Conservation (phyloP, 2,329 filamentous ascomycete species). For the Colletotrichum sp. region DNA sequence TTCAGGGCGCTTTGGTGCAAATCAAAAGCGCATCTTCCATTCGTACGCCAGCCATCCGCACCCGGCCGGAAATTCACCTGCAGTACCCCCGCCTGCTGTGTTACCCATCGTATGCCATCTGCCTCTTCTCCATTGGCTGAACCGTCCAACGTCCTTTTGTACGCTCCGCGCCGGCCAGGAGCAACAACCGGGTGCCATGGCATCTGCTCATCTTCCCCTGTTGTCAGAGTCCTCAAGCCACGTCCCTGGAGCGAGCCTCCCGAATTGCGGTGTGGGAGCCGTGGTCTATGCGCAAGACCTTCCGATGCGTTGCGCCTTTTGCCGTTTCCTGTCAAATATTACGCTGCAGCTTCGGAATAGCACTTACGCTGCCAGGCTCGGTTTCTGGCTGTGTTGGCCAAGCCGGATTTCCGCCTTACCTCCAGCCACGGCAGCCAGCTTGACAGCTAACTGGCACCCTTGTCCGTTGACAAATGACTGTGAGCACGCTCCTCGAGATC, state of each 20-base stretch:
- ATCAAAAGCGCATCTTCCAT: neutral
- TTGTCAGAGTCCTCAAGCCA: neutral
- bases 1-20: neutral
- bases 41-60: neutral
- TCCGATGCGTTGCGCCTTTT: neutral
- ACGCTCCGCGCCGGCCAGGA: neutral
- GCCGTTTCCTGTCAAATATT: neutral
- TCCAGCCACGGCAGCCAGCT: neutral
- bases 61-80: neutral
- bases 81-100: neutral
- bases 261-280: neutral
- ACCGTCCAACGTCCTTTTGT: neutral
- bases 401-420: neutral
- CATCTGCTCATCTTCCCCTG: neutral
- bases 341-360: neutral
- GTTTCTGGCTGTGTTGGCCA: neutral
- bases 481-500: neutral
- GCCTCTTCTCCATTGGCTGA: neutral
- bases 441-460: neutral
- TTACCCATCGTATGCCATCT: neutral
- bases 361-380: neutral
- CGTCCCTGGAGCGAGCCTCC: neutral
- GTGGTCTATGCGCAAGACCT: neutral
- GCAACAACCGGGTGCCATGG: neutral
- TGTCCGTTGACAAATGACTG: neutral